phyloP scores from a whole-genome alignment of 768 basidiomycete genomes.

The Gymnopilus junonius region DNA sequence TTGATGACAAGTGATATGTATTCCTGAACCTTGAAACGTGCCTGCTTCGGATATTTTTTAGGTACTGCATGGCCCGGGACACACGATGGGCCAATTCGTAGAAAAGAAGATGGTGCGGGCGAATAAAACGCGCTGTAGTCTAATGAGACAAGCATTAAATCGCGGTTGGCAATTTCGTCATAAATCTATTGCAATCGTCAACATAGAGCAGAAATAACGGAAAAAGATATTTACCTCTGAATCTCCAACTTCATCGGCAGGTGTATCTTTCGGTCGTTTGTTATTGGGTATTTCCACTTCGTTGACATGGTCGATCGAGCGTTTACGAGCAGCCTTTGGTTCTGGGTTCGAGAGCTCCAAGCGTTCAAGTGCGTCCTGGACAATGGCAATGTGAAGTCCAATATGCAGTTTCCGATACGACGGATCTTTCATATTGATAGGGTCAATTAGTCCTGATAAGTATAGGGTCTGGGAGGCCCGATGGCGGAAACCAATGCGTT shows the following conservation, averaged over 20 bases:
- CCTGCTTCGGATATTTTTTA: neutral
- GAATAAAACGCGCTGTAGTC: too few species aligned
- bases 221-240: neutral
- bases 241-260: neutral
- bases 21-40: neutral
- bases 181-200: neutral
- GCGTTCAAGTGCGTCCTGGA: constrained; percentile 6
- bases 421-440: constrained; percentile 6
- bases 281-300: too few species aligned
- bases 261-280: neutral
- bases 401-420: constrained; percentile 15
- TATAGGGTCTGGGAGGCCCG: too few species aligned
- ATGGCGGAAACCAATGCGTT: too few species aligned
- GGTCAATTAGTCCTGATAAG: too few species aligned
- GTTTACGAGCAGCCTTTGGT: neutral
- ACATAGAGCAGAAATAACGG: neutral
- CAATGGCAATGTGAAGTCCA: constrained; percentile 11
- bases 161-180: neutral
- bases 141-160: too few species aligned
- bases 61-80: neutral
- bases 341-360: neutral
- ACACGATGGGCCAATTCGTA: neutral
- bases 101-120: too few species aligned
- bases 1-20: neutral
- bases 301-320: too few species aligned